These are phyloP conservation scores for Calonectria pauciramosa DNA, from an alignment of 2,329 filamentous ascomycete genomes.

Conservation along the genomic window DNA sequence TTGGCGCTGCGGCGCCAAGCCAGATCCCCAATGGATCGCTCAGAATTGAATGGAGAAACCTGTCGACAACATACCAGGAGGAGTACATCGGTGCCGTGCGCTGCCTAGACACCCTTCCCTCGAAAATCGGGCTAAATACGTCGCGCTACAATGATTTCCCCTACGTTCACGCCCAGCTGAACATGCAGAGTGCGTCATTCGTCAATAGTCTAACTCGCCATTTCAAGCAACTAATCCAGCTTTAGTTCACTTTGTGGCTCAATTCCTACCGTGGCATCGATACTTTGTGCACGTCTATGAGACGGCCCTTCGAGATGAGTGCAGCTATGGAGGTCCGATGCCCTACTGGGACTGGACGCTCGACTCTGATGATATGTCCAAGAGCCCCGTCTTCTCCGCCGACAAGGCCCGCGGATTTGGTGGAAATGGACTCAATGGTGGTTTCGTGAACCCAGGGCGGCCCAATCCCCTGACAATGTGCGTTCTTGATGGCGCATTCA, in stretches of 20 bases:
- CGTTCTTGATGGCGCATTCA: background rate
- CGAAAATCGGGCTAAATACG: conserved; percentile 3
- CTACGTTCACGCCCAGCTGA: background rate
- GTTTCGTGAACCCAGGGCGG: background rate
- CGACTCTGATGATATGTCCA: background rate
- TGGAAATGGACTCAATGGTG: background rate
- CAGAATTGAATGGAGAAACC: conserved; percentile 1
- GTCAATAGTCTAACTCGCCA: too few species aligned
- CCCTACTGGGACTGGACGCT: conserved; percentile 3
- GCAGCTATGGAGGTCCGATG: background rate
- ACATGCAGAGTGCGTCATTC: background rate
- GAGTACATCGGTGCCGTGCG: background rate
- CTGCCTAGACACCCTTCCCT: background rate
- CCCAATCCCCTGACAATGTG: background rate
- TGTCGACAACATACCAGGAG: background rate
- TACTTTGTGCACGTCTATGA: background rate
- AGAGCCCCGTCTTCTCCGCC: background rate
- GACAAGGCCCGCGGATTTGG: background rate
- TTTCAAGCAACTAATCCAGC: background rate
- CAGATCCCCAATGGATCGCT: background rate
- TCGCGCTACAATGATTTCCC: conserved; percentile 5
- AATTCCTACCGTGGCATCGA: background rate
- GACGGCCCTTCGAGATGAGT: background rate
- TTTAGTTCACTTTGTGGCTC: background rate
- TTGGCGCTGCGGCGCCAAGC: background rate